A percentile compares a stretch with the other conserved stretches of the same genome.
Conservation (phyloP, 257 asterid species). For the Plectranthus barbatus region DNA sequence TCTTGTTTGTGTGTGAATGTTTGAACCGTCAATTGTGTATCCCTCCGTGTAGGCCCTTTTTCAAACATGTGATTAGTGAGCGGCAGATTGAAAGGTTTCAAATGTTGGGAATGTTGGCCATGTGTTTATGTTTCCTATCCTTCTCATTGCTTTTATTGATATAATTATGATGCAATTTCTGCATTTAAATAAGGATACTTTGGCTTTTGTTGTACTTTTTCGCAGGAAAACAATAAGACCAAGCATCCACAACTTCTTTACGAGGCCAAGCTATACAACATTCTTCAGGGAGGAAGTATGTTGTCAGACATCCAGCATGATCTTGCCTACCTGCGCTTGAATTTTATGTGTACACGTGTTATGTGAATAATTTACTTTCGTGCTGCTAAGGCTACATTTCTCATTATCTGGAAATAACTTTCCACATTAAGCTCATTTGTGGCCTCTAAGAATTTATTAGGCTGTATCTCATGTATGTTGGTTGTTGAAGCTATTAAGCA, state of each 20-base stretch:
- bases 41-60: not conserved
- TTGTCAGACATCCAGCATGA: constrained; percentile 9
- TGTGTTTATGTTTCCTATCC: not conserved
- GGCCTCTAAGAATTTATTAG: not conserved
- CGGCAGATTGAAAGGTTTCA: not conserved
- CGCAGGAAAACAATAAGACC: constrained; percentile 88
- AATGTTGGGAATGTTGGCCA: not conserved
- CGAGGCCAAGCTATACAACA: constrained; percentile 84
- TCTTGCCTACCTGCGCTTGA: constrained; percentile 13
- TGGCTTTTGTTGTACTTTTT: not conserved
- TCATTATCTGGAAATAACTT: not conserved
- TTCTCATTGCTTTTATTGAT: not conserved
- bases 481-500: not conserved
- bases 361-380: not conserved
- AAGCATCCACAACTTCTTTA: constrained; percentile 92
- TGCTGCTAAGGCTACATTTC: not conserved
- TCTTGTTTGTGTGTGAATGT: too few species aligned
- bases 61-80: not conserved
- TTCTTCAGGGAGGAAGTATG: constrained; percentile 98
- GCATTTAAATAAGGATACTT: not conserved
- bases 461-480: not conserved
- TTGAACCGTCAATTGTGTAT: not conserved
- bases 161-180: not conserved
- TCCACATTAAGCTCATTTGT: constrained; percentile 4
- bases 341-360: constrained; percentile 4